Evolutionary conservation across 2,329 filamentous ascomycete genomes (phyloP).

Genomic region (Calonectria ilicicola): DNA sequence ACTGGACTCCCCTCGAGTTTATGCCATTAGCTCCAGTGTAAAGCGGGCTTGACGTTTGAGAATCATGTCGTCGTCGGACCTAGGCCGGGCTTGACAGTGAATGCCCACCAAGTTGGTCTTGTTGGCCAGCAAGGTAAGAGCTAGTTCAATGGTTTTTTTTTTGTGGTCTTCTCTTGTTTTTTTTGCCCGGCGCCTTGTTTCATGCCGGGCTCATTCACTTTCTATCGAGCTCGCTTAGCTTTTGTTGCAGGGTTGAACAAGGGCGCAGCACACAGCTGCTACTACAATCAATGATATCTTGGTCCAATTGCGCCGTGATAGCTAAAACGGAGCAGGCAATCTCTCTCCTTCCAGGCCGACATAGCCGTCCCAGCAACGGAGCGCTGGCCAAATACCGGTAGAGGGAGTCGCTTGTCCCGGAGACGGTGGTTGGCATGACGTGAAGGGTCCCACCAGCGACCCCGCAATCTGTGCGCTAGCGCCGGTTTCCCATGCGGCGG

Average conservation of each 20-base stretch:
- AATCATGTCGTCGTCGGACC: background rate
- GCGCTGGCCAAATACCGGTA: background rate
- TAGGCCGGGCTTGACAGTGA: background rate
- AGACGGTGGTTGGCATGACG: constrained; percentile 12
- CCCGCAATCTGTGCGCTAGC: constrained; percentile 7
- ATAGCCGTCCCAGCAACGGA: background rate
- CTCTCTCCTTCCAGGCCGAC: background rate
- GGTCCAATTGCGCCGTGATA: background rate
- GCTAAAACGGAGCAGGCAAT: background rate
- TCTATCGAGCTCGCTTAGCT: background rate
- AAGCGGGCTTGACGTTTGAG: constrained; percentile 1
- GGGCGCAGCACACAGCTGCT: too few relatives aligned
- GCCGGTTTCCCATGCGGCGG: background rate
- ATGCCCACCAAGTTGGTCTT: background rate
- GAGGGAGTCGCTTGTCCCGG: background rate
- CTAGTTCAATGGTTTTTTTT: background rate
- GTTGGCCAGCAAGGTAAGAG: background rate
- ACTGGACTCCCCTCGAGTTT: background rate
- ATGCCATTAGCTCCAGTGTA: background rate
- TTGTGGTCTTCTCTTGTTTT: background rate
- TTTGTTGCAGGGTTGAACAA: too few relatives aligned
- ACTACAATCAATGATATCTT: too few relatives aligned
- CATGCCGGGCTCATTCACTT: background rate
- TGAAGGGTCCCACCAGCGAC: constrained; percentile 13
- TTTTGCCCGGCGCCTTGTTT: background rate